These are phyloP conservation scores for Huntiella abstrusa DNA, from an alignment of 2,329 filamentous ascomycete genomes.

Conservation along the genomic window DNA sequence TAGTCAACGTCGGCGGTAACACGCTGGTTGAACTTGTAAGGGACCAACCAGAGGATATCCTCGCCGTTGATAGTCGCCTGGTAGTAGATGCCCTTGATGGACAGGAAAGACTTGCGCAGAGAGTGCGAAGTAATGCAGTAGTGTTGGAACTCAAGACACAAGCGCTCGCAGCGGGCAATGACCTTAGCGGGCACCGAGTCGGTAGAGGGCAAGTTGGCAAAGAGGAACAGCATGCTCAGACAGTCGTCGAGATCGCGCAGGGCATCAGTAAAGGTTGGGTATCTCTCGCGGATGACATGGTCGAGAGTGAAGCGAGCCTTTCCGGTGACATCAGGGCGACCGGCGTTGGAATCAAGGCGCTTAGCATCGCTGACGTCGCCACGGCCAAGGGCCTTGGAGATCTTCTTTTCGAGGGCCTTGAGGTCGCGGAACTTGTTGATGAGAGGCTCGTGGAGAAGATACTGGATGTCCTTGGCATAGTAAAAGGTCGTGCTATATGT, in stretches of 20 bases:
- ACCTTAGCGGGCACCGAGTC: constrained; percentile 83
- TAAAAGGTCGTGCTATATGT: constrained; percentile 86
- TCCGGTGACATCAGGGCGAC: constrained; percentile 73
- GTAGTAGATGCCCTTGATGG: constrained; percentile 99
- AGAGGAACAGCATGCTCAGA: constrained; percentile 89
- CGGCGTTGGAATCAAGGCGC: constrained; percentile 70
- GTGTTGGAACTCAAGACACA: constrained; percentile 93
- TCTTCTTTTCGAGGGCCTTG: constrained; percentile 95
- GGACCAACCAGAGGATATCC: constrained; percentile 90
- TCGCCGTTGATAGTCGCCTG: constrained; percentile 94
- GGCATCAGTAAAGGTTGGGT: constrained; percentile 90
- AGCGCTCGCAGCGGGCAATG: constrained; percentile 79
- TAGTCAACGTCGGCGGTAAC: constrained; percentile 92
- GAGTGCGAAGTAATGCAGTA: constrained; percentile 87
- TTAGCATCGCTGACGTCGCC: constrained; percentile 80
- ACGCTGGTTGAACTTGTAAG: constrained; percentile 93
- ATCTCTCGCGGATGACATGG: constrained; percentile 94
- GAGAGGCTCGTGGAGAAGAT: constrained; percentile 88
- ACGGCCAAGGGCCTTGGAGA: constrained; percentile 73
- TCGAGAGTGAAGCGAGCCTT: constrained; percentile 82
- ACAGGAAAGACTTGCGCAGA: constrained; percentile 87
- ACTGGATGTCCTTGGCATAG: constrained; percentile 90
- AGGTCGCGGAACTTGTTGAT: constrained; percentile 92
- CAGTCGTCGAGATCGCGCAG: constrained; percentile 91
- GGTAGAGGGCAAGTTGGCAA: constrained; percentile 87